Conservation (phyloP, 2,329 filamentous ascomycete species). For the Pseudogymnoascus sp. region DNA sequence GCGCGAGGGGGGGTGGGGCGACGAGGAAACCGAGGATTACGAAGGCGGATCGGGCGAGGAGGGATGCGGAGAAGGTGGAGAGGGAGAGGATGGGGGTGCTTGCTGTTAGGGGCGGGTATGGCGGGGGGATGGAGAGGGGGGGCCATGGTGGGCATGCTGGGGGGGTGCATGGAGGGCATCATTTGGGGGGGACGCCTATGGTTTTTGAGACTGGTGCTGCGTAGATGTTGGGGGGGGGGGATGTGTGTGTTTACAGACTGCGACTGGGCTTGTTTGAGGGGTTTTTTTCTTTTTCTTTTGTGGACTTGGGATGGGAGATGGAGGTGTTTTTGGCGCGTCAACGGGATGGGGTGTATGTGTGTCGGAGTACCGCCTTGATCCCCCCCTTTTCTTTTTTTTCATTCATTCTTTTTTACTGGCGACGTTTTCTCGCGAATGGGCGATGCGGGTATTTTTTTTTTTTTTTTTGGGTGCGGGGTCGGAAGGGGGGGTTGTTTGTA, state of each 20-base stretch:
- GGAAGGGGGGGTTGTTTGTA: too few relatives aligned
- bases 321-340: too few relatives aligned
- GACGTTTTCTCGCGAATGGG: too few relatives aligned
- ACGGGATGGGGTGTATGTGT: too few relatives aligned
- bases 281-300: too few relatives aligned
- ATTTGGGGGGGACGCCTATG: slow-evolving; percentile 26
- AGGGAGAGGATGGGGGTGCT: slow-evolving; percentile 42
- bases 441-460: too few relatives aligned
- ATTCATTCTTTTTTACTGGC: too few relatives aligned
- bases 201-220: slow-evolving; percentile 21
- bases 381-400: not conserved
- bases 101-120: slow-evolving; percentile 21
- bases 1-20: slow-evolving; percentile 63
- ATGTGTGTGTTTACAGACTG: not conserved
- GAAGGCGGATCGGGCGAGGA: slow-evolving; percentile 73
- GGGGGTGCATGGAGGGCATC: too few relatives aligned
- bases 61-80: slow-evolving; percentile 74
- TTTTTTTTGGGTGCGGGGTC: too few relatives aligned
- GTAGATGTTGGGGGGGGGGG: not conserved
- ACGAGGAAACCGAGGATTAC: slow-evolving; percentile 77
- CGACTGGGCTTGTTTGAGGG: too few relatives aligned
- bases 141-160: slow-evolving; percentile 10
- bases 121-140: slow-evolving; percentile 13
- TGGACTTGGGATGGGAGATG: too few relatives aligned
- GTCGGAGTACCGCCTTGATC: not conserved